Conservation (phyloP, 75 land plant species). For the Ceratopteris richardii region DNA sequence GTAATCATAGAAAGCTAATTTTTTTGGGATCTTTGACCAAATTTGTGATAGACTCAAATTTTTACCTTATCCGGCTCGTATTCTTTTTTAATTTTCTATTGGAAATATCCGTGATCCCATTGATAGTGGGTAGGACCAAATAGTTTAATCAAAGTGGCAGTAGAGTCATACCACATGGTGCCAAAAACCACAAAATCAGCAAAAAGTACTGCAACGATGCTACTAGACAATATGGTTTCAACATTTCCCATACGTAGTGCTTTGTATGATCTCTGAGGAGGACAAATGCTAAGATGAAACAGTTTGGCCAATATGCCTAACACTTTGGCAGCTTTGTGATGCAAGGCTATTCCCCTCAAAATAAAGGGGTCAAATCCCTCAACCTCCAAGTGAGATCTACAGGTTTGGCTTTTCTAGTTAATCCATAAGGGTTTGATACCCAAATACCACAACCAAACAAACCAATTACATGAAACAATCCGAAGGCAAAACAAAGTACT, state of each 20-base stretch:
- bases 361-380: neutral
- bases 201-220: conserved; percentile 14
- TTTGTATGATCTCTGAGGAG: conserved; percentile 9
- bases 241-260: conserved; percentile 17
- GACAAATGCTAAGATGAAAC: conserved; percentile 10
- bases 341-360: neutral
- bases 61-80: no score
- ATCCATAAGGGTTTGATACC: conserved; percentile 1
- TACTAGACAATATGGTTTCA: conserved; percentile 19
- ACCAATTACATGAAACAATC: no score
- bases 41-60: no score
- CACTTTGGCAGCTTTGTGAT: neutral
- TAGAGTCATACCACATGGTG: no score
- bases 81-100: no score
- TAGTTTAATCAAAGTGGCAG: no score
- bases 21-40: no score
- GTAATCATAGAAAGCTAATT: no score
- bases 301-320: conserved; percentile 4
- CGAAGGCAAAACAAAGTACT: no score
- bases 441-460: neutral
- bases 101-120: no score
- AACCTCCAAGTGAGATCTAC: neutral
- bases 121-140: no score
- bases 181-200: conserved; percentile 19
- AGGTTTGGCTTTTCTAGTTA: neutral